Base-by-base conservation (phyloP, 768 basidiomycete genomes). In the Mycena galericulata region DNA sequence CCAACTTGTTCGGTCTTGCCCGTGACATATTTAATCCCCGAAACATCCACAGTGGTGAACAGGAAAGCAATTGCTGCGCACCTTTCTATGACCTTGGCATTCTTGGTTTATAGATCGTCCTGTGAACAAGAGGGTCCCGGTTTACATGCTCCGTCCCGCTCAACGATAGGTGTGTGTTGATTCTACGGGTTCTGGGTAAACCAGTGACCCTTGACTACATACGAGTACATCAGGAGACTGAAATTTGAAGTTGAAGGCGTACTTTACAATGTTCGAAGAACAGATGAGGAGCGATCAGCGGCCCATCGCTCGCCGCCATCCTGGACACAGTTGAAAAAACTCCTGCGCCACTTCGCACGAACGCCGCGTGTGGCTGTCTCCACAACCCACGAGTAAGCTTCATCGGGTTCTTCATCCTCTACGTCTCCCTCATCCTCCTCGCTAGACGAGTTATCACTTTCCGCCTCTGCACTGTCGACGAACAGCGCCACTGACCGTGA, bases 281-380 rank as follows among this genome's bases (percentile, higher is more conserved):
- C 30, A n/a, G 36, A 20, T 32, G 68, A 65, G 40, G 65, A 66
- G 7, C 30, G n/a, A 49, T 70, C 69, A 18, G 59, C 60, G 22
- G 66, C 43, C 65, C 59, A 62, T 18, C 60, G 69, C 17, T 70
- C 64, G 7, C 27, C 60, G 18, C 46, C 64, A 2, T 66, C 69
- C 2, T 58, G 36, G 1, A 57, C 47, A 64, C 59, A 66, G 46
- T 30, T 20, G 3, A 65, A 29, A 41, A 65, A 66, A 22, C 4
- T 43, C 15, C 54, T 41, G 9, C n/a, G n/a, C 6, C 8, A 5
- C 24, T 30, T 7, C 26, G n/a, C 27, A 41, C 65, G 49, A 24
- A 36, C 46, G 36, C 26, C 56, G 47, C 56, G 57, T 7, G 40
- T 65, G 34, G 63, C 63, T 30, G n/a, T 49, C 43, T n/a, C 15